These are phyloP conservation scores for Kodamaea arcana DNA, from an alignment of 1,139 yeast species.

Conservation along the genomic window DNA sequence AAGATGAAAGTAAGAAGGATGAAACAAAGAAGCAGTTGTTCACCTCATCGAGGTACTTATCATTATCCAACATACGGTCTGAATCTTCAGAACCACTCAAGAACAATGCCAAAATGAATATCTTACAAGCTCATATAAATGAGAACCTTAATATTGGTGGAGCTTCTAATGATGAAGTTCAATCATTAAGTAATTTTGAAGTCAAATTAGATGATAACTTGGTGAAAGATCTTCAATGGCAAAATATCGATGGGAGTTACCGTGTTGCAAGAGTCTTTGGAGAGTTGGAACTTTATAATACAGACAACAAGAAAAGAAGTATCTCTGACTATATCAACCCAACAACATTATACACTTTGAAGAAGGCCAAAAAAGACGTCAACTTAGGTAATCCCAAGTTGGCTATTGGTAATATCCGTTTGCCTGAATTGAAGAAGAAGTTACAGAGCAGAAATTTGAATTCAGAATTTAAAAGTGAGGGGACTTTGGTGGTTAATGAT, in stretches of 20 bases:
- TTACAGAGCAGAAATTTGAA: slow-evolving; percentile 55
- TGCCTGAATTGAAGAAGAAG: slow-evolving; percentile 73
- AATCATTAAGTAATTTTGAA: slow-evolving; percentile 60
- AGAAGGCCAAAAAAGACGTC: slow-evolving; percentile 19
- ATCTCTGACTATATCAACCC: slow-evolving; percentile 31
- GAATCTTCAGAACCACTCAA: slow-evolving; percentile 14
- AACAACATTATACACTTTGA: slow-evolving; percentile 36
- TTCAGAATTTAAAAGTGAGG: slow-evolving; percentile 93
- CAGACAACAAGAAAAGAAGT: slow-evolving; percentile 14
- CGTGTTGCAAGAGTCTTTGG: slow-evolving; percentile 83
- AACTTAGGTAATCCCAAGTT: slow-evolving; percentile 36
- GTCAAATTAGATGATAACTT: slow-evolving; percentile 67
- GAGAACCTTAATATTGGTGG: slow-evolving; percentile 52
- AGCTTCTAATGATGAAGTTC: slow-evolving; percentile 26
- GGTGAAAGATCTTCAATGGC: slow-evolving; percentile 73
- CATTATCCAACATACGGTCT: slow-evolving; percentile 32
- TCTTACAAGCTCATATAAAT: slow-evolving; percentile 35
- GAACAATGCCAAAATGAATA: slow-evolving; percentile 23
- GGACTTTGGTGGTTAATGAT: slow-evolving; percentile 82
- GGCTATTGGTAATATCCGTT: slow-evolving; percentile 83
- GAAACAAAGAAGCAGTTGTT: slow-evolving; percentile 22
- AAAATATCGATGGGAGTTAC: slow-evolving; percentile 73
- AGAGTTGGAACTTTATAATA: slow-evolving; percentile 47
- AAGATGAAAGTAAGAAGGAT: slow-evolving; percentile 21
- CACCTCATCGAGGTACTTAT: slow-evolving; percentile 29